Conservation (phyloP, 2,329 filamentous ascomycete species). For the Cytospora chrysosperma region DNA sequence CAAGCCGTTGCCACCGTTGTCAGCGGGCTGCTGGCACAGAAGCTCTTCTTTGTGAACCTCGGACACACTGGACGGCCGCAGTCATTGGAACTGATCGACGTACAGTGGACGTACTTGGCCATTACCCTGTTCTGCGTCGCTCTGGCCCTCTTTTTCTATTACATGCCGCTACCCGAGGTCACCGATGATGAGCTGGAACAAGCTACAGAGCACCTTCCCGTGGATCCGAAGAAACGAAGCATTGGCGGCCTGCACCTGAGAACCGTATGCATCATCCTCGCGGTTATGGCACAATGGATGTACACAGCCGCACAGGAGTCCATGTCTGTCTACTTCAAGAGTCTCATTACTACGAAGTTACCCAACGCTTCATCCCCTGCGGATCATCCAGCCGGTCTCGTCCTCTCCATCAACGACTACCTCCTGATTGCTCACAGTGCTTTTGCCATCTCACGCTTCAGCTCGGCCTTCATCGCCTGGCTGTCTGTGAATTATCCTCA, state of each 20-base stretch:
- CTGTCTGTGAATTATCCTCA: constrained; percentile 43
- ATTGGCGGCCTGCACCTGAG: constrained; percentile 52
- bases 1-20: constrained; percentile 75
- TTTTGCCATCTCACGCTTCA: constrained; percentile 73
- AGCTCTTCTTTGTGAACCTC: constrained; percentile 68
- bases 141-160: constrained; percentile 68
- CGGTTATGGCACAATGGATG: constrained; percentile 72
- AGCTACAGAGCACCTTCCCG: constrained; percentile 46
- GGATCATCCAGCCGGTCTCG: constrained; percentile 44
- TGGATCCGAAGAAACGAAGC: constrained; percentile 50
- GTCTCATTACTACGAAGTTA: constrained; percentile 46
- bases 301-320: constrained; percentile 75
- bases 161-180: constrained; percentile 64
- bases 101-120: constrained; percentile 85
- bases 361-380: constrained; percentile 29
- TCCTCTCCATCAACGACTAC: constrained; percentile 60
- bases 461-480: constrained; percentile 64
- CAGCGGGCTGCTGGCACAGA: constrained; percentile 69
- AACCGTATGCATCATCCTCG: constrained; percentile 63
- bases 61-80: constrained; percentile 34
- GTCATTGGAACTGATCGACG: constrained; percentile 62
- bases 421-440: constrained; percentile 69
- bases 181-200: constrained; percentile 54
- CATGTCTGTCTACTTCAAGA: constrained; percentile 59
- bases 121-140: constrained; percentile 72